phyloP scores from a whole-genome alignment of 805 yeast species.

The Yarrowia hollandica region DNA sequence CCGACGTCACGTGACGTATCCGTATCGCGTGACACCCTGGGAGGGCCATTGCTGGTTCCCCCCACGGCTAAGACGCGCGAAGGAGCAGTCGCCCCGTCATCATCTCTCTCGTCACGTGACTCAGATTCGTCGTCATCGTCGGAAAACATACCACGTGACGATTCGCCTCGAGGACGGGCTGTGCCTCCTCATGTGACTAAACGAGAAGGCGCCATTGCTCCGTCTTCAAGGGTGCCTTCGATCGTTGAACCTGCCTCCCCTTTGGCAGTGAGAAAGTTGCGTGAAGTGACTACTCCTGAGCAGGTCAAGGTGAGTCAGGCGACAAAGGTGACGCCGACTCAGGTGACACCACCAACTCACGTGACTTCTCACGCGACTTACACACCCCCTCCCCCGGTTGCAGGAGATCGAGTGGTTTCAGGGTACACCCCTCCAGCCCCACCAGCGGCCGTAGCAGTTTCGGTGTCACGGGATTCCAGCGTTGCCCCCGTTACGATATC shows the following conservation, averaged over 20 bases:
- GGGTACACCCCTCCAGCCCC: not conserved
- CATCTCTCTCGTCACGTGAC: not conserved
- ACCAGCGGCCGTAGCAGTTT: too few species aligned
- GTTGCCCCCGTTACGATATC: too few species aligned
- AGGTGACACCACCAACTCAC: too few species aligned
- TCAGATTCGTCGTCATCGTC: not conserved
- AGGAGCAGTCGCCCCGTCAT: not conserved
- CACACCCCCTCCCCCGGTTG: not conserved
- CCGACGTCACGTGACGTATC: not conserved
- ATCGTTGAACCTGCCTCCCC: not conserved
- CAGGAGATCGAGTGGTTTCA: not conserved
- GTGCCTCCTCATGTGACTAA: not conserved
- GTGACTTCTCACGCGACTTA: not conserved
- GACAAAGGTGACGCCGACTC: too few species aligned
- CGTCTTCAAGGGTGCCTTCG: not conserved
- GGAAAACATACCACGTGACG: not conserved
- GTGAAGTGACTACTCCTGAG: not conserved
- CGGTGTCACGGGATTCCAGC: not conserved
- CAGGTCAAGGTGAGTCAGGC: too few species aligned
- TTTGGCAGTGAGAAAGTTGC: not conserved
- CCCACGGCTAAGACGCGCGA: not conserved
- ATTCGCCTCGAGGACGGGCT: not conserved
- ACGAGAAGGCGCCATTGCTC: slow-evolving; percentile 1
- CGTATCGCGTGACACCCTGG: not conserved
- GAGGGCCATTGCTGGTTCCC: not conserved